Base-by-base conservation (phyloP, 768 basidiomycete species). In the Pleurotus salmoneostramineus region DNA sequence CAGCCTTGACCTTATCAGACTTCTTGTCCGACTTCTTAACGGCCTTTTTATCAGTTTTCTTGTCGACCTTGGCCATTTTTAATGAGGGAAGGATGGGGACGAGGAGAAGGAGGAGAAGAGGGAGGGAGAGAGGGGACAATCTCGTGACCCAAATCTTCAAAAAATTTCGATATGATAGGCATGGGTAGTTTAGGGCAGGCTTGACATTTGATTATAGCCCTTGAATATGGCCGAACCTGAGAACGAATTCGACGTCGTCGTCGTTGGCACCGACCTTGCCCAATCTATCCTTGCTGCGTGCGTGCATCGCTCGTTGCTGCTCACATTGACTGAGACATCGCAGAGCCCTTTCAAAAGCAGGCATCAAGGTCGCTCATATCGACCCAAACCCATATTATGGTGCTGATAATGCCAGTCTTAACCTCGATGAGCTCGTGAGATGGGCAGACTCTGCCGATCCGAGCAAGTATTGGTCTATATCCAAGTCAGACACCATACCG, bases 271-370 rank as follows among this genome's bases (percentile, higher is more conserved):
- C n/a, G 90, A 89, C 1, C 74, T 98, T 3, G 79, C 88, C 36
- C 88, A 95, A 66, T 93, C 93, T 8, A 92, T 98, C 36, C 71
- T 82, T 51, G 92, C 95, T 62, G 93, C 95, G 93, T 96, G 21
- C 21, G 21, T 27, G 21, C 21, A 27, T 27, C 21, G 21, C 21
- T 3, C 21, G 3, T 27, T 3, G 21, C 3, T 1, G 21, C 21
- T 3, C 21, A 60, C 57, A 59, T 32, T 49, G 31, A 44, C 36
- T 27, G 21, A 27, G 21, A 27, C 21, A 27, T 27, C 21, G 58
- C 71, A 98, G 95, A 43, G 88, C 95, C 0, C 82, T 98, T 45
- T 85, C 95, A 0, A 95, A 93, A 71, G 84, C 91, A 50, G 93
- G 94, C 45, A 86, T 89, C 71, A 89, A 83, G 60, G 87, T 98